Evolutionary conservation across 1,284 basidiomycete species (phyloP), one percentile per base, ranked within the genome.

Genomic region (Irpex rosettiformis): DNA sequence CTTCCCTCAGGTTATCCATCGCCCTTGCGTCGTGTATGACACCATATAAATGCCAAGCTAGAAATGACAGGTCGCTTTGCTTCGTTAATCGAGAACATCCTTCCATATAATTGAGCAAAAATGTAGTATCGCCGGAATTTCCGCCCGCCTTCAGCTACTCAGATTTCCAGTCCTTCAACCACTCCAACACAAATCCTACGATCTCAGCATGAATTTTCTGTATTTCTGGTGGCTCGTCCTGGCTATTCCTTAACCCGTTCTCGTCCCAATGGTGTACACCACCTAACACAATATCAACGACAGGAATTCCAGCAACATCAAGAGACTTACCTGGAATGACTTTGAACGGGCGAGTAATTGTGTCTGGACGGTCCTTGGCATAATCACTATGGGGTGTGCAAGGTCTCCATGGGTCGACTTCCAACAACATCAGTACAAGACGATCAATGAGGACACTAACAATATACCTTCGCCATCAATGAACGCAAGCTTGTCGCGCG

Each of bases 211-310:
- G 96, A 52, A 98, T 89, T 66, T 85, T 80, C 60, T 80, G 79
- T 64, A 98, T 96, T 64, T 93, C 81, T 7, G 74, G 67, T 1
- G 96, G 96, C 69, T 97, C 95, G 27, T 82, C 75, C 0, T 72
- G 67, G 33, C 84, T 76, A 62, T 93, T 76, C 8, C 67, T 67
- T n/a, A 93, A 77, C 0, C 94, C 94, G 67, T 91, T 89, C 75
- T 95, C 92, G 66, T 96, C 94, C 67, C 88, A 96, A 68, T 96
- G 94, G 70, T 97, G 94, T 2, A 96, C 91, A 18, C 82, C 93
- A 59, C 84, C 89, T 92, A 56, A 16, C 21, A 27, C 24, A 55
- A 52, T 37, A 37, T 37, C 30, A 37, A 10, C 16, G 16, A 37
- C 30, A 42, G 18, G 40, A 3, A 33, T 42, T 49, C 43, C 48